Evolutionary conservation across 2,329 filamentous ascomycete genomes (phyloP).

Genomic region (Cladosporium sp.): DNA sequence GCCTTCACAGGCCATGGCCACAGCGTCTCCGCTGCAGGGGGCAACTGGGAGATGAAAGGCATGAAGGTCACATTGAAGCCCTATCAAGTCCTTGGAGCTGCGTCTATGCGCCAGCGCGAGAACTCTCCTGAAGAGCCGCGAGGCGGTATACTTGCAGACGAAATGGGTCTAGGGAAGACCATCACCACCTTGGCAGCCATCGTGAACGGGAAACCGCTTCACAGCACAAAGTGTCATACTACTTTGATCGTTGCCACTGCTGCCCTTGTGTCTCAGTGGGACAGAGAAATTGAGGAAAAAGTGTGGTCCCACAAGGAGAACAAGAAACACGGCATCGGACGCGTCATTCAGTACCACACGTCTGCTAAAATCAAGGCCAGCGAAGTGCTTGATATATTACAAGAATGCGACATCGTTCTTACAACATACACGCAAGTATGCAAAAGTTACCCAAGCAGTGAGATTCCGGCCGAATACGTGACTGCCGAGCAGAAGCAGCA

Average conservation of each 20-base stretch:
- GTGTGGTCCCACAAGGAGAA: conserved; percentile 12
- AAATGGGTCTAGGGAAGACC: conserved; percentile 90
- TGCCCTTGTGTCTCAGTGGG: conserved; percentile 37
- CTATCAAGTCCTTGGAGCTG: conserved; percentile 42
- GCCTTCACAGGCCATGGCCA: conserved; percentile 32
- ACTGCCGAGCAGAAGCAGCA: conserved; percentile 35
- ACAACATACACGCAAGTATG: conserved; percentile 40
- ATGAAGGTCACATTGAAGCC: conserved; percentile 42
- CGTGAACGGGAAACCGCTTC: conserved; percentile 31
- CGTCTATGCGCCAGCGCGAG: conserved; percentile 38
- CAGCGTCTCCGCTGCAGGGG: conserved; percentile 30
- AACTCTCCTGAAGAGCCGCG: conserved; percentile 29
- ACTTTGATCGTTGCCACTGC: conserved; percentile 41
- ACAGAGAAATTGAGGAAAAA: conserved; percentile 24
- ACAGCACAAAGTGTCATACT: conserved; percentile 20
- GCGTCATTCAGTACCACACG: conserved; percentile 1
- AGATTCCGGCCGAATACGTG: conserved; percentile 31
- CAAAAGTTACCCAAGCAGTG: conserved; percentile 37
- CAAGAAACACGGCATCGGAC: conserved; percentile 18
- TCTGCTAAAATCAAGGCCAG: background rate
- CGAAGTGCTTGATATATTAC: conserved; percentile 11
- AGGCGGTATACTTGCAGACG: conserved; percentile 84
- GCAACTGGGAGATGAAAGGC: conserved; percentile 41
- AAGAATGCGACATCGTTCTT: conserved; percentile 26
- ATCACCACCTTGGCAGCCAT: conserved; percentile 55